Percentiles rank a stretch among this genome's conserved stretches.
Conservation (phyloP, 1,139 yeast species). For the Arxiozyma telluris region DNA sequence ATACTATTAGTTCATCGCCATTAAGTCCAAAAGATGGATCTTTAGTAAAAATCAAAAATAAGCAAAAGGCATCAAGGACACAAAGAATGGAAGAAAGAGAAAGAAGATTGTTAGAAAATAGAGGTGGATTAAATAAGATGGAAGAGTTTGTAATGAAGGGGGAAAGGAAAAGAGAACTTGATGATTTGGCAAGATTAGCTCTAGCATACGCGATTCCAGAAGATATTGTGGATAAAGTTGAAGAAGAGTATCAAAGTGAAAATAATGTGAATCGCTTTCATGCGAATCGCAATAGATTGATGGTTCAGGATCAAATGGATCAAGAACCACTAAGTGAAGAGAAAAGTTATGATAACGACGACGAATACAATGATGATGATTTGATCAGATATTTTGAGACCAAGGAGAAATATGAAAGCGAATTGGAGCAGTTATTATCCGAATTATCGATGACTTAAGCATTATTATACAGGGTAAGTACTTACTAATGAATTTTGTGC, state of each 20-base stretch:
- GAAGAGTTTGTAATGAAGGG: slow-evolving; percentile 20
- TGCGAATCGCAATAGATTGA: background rate
- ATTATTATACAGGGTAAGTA: background rate
- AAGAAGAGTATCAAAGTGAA: slow-evolving; percentile 11
- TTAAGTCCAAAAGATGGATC: background rate
- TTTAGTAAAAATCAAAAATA: background rate
- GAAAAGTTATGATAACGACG: slow-evolving; percentile 3
- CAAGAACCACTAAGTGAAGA: background rate
- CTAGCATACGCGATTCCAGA: slow-evolving; percentile 14
- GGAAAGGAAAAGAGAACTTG: slow-evolving; percentile 15
- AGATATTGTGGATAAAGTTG: slow-evolving; percentile 14
- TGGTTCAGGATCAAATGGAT: background rate
- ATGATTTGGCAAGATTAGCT: slow-evolving; percentile 16
- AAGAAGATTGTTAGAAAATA: slow-evolving; percentile 8
- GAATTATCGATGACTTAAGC: slow-evolving; percentile 8
- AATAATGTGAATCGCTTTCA: too few species aligned
- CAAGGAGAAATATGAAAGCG: slow-evolving; percentile 17
- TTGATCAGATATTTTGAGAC: slow-evolving; percentile 16
- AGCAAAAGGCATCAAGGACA: background rate
- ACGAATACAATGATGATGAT: slow-evolving; percentile 11
- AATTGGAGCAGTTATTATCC: slow-evolving; percentile 13
- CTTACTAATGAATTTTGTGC: background rate
- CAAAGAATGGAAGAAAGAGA: slow-evolving; percentile 7
- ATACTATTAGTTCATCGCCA: background rate
- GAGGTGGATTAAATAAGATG: slow-evolving; percentile 23